Evolutionary conservation across 1,284 basidiomycete species (phyloP), one percentile per base, ranked within the genome.

Genomic region (Sporisorium graminicola): DNA sequence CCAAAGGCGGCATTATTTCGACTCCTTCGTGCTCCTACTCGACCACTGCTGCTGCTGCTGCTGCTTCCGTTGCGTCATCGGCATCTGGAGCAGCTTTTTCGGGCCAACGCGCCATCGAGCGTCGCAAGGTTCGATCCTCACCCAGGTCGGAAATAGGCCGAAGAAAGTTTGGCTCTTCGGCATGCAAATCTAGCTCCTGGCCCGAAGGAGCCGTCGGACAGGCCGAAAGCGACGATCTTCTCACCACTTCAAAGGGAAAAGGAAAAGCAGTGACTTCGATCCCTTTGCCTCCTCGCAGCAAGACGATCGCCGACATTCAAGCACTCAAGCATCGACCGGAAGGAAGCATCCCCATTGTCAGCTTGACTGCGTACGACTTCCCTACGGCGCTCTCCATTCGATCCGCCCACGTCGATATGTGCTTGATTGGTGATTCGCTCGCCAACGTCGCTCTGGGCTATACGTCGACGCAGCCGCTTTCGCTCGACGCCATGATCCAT

Each of bases 371-470:
- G 0, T 79, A 80, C 57, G 84, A 86, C 59, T 79, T 81, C 37
- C 84, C 84, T 1, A 71, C 82, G 0, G 81, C 78, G 0, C 74
- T 86, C 3, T 77, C 82, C 6, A 66, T 80, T n/a, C 80, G 84
- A 26, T 61, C 65, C 13, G 77, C 83, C 10, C 66, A 77, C 40
- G 57, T 84, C 20, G 84, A 86, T 46, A 72, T 86, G 9, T 83
- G 82, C 58, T 73, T 86, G 12, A 70, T 86, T 42, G 84, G 84
- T 50, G 84, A 86, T 57, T 83, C 81, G 12, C 75, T 86, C 27
- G 82, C 83, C 37, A 86, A 86, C 42, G 84, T 86, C 7, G 82
- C 80, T 2, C 75, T 85, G 4, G 84, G 84, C 4, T 66, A 71
- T 58, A 40, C 73, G 1, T 72, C 79, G 9, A 85, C 84, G 22